Evolutionary conservation across 2,329 filamentous ascomycete genomes (phyloP).

Genomic region (Lojkania enalia): DNA sequence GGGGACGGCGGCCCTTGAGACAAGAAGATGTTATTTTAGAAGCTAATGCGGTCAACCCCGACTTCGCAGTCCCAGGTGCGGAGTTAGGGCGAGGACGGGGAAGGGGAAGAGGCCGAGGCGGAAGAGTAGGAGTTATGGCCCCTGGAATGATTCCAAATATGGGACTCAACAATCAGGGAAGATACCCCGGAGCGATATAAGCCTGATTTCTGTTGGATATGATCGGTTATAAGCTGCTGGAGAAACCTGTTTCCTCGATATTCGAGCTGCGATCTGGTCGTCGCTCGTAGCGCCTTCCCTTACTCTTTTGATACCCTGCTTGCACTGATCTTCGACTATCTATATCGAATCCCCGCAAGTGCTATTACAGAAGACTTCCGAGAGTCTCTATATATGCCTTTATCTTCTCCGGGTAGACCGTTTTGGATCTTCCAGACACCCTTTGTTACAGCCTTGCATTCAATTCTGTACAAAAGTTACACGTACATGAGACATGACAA

Average conservation of each 20-base stretch:
- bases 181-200: slow-evolving; percentile 42
- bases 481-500: background rate
- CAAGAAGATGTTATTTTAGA: slow-evolving; percentile 74
- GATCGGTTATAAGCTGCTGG: background rate
- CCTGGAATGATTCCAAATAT: slow-evolving; percentile 31
- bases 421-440: background rate
- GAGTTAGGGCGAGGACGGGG: slow-evolving; percentile 39
- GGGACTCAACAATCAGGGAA: slow-evolving; percentile 32
- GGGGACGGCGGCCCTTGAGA: slow-evolving; percentile 45
- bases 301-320: background rate
- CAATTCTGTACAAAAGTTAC: slow-evolving; percentile 10
- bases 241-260: slow-evolving; percentile 1
- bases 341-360: background rate
- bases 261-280: slow-evolving; percentile 13
- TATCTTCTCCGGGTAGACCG: background rate
- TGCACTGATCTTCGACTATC: background rate
- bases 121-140: slow-evolving; percentile 30
- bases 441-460: background rate
- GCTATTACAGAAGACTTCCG: background rate
- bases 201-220: background rate
- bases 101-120: slow-evolving; percentile 20
- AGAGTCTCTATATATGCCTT: background rate
- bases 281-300: slow-evolving; percentile 12
- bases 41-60: slow-evolving; percentile 67
- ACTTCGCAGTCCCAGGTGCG: slow-evolving; percentile 72